phyloP scores from a whole-genome alignment of 1,284 basidiomycete genomes.

The Apiotrichum mycotoxinovorans region DNA sequence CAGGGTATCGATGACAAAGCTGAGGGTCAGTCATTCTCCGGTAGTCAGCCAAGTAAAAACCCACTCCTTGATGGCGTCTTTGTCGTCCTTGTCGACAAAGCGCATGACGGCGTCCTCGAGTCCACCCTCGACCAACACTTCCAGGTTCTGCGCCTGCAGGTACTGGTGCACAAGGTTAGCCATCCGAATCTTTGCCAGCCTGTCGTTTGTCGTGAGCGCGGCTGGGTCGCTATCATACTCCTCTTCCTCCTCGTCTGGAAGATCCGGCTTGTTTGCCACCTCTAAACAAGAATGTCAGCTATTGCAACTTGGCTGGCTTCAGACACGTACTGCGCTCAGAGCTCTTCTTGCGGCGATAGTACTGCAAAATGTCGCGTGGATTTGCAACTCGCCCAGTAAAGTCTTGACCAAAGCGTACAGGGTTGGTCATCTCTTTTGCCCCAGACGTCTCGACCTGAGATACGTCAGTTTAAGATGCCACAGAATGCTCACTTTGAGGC shows the following conservation, averaged over 20 bases:
- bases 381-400: conserved; percentile 90
- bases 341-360: conserved; percentile 75
- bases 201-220: conserved; percentile 35
- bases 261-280: conserved; percentile 36
- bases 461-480: conserved; percentile 1
- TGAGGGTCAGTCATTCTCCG: conserved; percentile 36
- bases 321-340: conserved; percentile 44
- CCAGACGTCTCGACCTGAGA: conserved; percentile 81
- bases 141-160: conserved; percentile 79
- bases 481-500: conserved; percentile 63
- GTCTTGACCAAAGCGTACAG: conserved; percentile 93
- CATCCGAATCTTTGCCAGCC: conserved; percentile 51
- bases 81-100: conserved; percentile 93
- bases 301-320: background rate
- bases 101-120: conserved; percentile 88
- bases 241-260: conserved; percentile 57
- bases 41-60: background rate
- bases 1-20: conserved; percentile 66
- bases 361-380: conserved; percentile 85
- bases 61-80: conserved; percentile 80
- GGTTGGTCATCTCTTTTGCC: conserved; percentile 85
- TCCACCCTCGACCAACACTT: conserved; percentile 75
- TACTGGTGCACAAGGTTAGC: conserved; percentile 75
- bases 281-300: conserved; percentile 25
- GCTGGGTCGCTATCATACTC: conserved; percentile 63